Evolutionary conservation across 768 basidiomycete species (phyloP), one percentile per base, ranked within the genome.

Genomic region (Rhizopogon roseolus): DNA sequence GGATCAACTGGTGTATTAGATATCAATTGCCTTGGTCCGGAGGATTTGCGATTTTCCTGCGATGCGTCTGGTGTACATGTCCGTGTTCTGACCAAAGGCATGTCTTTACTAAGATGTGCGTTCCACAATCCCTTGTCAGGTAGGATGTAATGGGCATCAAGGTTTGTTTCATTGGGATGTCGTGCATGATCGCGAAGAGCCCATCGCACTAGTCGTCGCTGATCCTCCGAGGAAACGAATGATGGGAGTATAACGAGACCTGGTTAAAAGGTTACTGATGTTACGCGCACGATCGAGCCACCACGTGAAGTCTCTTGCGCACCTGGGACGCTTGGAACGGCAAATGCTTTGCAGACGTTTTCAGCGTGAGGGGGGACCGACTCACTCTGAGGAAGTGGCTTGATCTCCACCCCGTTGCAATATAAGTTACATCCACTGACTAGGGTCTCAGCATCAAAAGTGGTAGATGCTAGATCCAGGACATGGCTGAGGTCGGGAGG

Each of bases 231-330:
- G 2, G 84, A 73, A 16, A 97, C 62, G 62, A 87, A 93, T 0
- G 77, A 75, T 10, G 96, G 94, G 5, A 99, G 69, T 19, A 97
- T 67, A 17, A 98, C 86, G 27, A 98, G 81, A 17, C 95, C 95
- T 95, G 64, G 22, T 49, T 11, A 19, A n/a, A 6, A 28, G 25
- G 3, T n/a, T 27, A 54, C 45, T 9, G 43, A 27, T n/a, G 22
- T 22, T 29, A 48, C 22, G 13, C 37, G 34, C 19, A 16, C 36
- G 46, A 5, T 10, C 6, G n/a, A n/a, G n/a, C 36, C 10, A 32
- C 22, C 9, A 41, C 6, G 5, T 13, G 25, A 2, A 5, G 7
- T 13, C 32, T 27, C 2, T 43, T 36, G 27, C 43, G 10, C 37
- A 48, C 46, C 41, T 54, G 36, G 11, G 36, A 82, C 73, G 55